These are phyloP conservation scores for Ophiostoma ips DNA, from an alignment of 2,329 filamentous ascomycete species.

Conservation along the genomic window DNA sequence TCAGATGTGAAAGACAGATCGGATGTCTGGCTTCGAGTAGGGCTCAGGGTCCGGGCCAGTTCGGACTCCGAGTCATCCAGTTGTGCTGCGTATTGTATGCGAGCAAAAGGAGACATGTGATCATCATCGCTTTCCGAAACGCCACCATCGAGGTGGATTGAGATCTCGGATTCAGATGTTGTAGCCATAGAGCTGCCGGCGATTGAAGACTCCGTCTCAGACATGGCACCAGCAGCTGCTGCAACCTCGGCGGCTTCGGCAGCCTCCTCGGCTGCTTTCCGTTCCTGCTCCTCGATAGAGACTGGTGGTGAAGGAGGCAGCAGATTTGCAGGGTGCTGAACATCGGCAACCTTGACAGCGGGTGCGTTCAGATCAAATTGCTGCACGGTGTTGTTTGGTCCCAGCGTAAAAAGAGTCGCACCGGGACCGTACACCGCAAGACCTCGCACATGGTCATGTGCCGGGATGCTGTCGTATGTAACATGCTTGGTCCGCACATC, in stretches of 20 bases:
- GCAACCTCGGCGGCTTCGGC: conserved; percentile 25
- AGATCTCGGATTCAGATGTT: conserved; percentile 41
- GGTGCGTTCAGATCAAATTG: conserved; percentile 88
- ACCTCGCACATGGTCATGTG: conserved; percentile 64
- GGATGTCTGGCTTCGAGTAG: conserved; percentile 43
- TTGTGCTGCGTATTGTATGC: conserved; percentile 56
- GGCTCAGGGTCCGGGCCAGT: conserved; percentile 52
- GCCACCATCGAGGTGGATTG: conserved; percentile 41
- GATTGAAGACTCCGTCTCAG: background rate
- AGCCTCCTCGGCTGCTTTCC: background rate
- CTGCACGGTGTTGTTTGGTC: conserved; percentile 76
- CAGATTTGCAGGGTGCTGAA: conserved; percentile 69
- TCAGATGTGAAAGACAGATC: conserved; percentile 34
- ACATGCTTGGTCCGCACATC: conserved; percentile 98
- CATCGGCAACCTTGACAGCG: conserved; percentile 66
- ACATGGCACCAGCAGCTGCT: conserved; percentile 5
- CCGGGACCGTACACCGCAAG: conserved; percentile 81
- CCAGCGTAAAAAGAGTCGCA: conserved; percentile 83
- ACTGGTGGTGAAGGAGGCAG: conserved; percentile 73
- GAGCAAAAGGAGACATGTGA: conserved; percentile 59
- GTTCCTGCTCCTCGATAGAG: conserved; percentile 57
- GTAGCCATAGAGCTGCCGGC: conserved; percentile 21
- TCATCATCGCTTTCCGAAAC: conserved; percentile 67
- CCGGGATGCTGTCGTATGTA: conserved; percentile 77
- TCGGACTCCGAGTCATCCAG: conserved; percentile 45